Percentiles rank a stretch among this genome's conserved stretches.
These are phyloP conservation scores for Filobasidium floriforme DNA, from an alignment of 768 basidiomycete species.

Conservation along the genomic window DNA sequence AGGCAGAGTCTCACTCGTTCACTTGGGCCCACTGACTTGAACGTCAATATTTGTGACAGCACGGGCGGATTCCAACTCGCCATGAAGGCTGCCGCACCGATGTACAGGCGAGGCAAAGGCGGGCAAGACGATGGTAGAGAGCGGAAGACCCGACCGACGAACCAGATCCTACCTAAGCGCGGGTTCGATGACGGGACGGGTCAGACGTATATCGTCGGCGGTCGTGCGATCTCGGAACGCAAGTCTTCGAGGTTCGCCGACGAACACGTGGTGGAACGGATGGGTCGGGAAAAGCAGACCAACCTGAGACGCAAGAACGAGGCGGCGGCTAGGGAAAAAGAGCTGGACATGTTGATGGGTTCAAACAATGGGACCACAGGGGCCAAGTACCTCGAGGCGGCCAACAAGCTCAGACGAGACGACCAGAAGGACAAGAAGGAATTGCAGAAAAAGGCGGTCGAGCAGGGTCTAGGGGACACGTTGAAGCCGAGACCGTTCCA, in stretches of 20 bases:
- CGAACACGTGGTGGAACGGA: constrained; percentile 60
- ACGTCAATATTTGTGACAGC: neutral
- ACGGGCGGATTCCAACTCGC: constrained; percentile 21
- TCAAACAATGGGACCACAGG: constrained; percentile 53
- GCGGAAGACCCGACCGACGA: neutral
- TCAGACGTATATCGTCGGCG: constrained; percentile 69
- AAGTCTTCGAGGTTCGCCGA: constrained; percentile 35
- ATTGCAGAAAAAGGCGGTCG: constrained; percentile 54
- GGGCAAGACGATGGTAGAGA: neutral
- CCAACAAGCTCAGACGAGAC: constrained; percentile 48
- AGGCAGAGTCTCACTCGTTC: too few species aligned
- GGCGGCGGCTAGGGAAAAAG: constrained; percentile 51
- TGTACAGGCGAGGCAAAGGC: neutral
- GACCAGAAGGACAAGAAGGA: constrained; percentile 64
- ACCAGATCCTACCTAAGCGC: constrained; percentile 6
- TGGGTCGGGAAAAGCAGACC: constrained; percentile 74
- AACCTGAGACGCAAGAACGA: constrained; percentile 59
- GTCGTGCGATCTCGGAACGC: constrained; percentile 56
- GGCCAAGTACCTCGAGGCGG: constrained; percentile 32
- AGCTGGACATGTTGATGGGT: constrained; percentile 57
- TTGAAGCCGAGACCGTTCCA: constrained; percentile 29
- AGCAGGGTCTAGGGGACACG: constrained; percentile 48
- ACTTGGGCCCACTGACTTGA: too few species aligned
- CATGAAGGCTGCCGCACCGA: constrained; percentile 2
- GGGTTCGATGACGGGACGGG: constrained; percentile 35